Base-by-base conservation (phyloP, 352 stramenopile species). In the Phytophthora boehmeriae region DNA sequence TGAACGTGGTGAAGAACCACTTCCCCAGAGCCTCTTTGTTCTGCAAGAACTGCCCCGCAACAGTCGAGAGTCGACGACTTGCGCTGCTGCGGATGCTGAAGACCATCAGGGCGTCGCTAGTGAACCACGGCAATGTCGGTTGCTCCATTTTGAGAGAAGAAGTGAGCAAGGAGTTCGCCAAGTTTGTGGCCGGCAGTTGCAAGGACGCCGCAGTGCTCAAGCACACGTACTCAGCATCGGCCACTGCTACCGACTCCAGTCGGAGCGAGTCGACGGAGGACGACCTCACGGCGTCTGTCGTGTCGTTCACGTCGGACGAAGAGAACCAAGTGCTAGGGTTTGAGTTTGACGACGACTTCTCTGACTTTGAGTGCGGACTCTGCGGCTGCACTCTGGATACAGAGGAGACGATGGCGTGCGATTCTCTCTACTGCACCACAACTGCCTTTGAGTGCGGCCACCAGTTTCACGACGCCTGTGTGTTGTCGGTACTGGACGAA, bases 1-100 rank as follows among this genome's bases (percentile, higher is more conserved):
- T 80, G 47, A 73, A 64, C 23, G 80, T 85, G 25, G 48, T 86
- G 23, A 76, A 75, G 51, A 73, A 73, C 35, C 73, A 82, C 57
- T 89, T 89, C 44, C 78, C 81, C 17, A 76, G 73, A 52, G 49
- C 52, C 20, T 68, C 60, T 16, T 44, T 78, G 5, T 76, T 83
- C 59, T 63, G 52, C 57, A 72, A 66, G 53, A 71, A 71, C 54
- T 61, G 53, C 52, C 54, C 58, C 59, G 61, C 42, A 45, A 72
- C 63, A 4, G 54, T 76, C 44, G 58, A 76, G 58, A 68, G 54
- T 20, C 63, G 68, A 0, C 58, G 68, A 6, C 54, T 63, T 34
- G 66, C 68, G 20, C 58, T 76, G 9, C 42, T 70, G 27, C 63
- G 58, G 8, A 48, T 76, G 16, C 25, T 76, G 13, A 45, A 43